A percentile compares a stretch with the other conserved stretches of the same genome.
These are phyloP conservation scores for Acidiella bohemica DNA, from an alignment of 495 filamentous ascomycete genomes.

Conservation along the genomic window DNA sequence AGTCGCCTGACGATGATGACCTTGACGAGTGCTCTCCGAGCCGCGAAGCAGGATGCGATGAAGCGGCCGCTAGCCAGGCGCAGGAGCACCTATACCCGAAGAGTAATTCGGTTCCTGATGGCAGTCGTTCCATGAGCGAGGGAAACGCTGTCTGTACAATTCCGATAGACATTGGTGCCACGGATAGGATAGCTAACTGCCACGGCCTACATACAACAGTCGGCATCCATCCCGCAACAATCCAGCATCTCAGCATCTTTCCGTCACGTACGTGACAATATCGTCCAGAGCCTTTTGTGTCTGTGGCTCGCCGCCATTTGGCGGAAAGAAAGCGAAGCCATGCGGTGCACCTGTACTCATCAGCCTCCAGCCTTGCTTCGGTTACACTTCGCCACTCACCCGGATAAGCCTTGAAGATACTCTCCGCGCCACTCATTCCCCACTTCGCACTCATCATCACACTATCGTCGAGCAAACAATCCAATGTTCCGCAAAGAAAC, in stretches of 20 bases:
- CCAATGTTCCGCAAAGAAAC: slow-evolving; percentile 40
- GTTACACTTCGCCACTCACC: slow-evolving; percentile 26
- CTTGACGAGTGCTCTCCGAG: too few species aligned
- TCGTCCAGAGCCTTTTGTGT: slow-evolving; percentile 13
- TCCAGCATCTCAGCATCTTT: slow-evolving; percentile 3
- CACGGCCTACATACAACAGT: too few species aligned
- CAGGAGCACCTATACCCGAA: too few species aligned
- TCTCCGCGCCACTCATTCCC: slow-evolving; percentile 37
- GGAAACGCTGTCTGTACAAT: too few species aligned
- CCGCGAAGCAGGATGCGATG: too few species aligned
- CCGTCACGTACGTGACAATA: slow-evolving; percentile 9
- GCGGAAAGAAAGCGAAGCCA: slow-evolving; percentile 14
- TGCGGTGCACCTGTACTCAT: slow-evolving; percentile 10
- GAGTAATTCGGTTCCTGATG: too few species aligned
- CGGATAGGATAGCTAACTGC: too few species aligned
- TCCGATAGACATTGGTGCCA: too few species aligned
- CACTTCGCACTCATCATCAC: slow-evolving; percentile 42
- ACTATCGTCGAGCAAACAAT: slow-evolving; percentile 42
- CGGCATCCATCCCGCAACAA: not conserved
- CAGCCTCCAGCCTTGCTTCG: not conserved
- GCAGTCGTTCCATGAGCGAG: too few species aligned
- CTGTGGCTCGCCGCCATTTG: not conserved
- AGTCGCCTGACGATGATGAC: not conserved
- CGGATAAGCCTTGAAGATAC: slow-evolving; percentile 37
- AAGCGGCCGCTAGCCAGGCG: too few species aligned